Evolutionary conservation across 2,329 filamentous ascomycete genomes (phyloP).

Genomic region (Pseudogymnoascus sp.): DNA sequence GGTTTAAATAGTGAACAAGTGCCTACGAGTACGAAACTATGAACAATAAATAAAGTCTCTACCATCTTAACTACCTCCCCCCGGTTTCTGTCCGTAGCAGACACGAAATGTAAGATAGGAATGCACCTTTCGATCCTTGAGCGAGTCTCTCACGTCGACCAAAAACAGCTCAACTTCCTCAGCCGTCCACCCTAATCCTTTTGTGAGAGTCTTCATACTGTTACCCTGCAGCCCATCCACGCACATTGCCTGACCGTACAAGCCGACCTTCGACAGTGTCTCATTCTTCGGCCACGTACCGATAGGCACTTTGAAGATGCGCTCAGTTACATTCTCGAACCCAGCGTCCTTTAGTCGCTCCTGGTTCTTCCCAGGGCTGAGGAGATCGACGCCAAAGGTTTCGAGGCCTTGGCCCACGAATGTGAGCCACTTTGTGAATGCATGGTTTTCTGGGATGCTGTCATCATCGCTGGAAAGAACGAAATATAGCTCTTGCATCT

Average conservation of each 20-base stretch:
- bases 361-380: constrained; percentile 14
- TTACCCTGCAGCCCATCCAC: neutral
- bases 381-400: constrained; percentile 14
- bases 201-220: neutral
- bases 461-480: constrained; percentile 14
- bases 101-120: constrained; percentile 4
- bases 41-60: neutral
- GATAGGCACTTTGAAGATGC: constrained; percentile 38
- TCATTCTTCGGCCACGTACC: constrained; percentile 39
- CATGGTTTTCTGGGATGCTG: constrained; percentile 14
- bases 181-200: neutral
- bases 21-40: neutral
- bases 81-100: neutral
- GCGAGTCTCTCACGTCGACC: neutral
- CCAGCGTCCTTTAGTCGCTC: constrained; percentile 13
- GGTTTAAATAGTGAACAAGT: neutral
- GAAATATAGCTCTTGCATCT: constrained; percentile 23
- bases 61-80: neutral
- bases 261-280: constrained; percentile 36
- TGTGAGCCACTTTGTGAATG: constrained; percentile 8
- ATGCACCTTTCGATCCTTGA: constrained; percentile 11
- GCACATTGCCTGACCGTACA: neutral
- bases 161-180: neutral
- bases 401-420: constrained; percentile 12
- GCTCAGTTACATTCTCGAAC: constrained; percentile 21